These are phyloP conservation scores for Silene uniflora DNA, from an alignment of 148 eudicot species.

Conservation along the genomic window DNA sequence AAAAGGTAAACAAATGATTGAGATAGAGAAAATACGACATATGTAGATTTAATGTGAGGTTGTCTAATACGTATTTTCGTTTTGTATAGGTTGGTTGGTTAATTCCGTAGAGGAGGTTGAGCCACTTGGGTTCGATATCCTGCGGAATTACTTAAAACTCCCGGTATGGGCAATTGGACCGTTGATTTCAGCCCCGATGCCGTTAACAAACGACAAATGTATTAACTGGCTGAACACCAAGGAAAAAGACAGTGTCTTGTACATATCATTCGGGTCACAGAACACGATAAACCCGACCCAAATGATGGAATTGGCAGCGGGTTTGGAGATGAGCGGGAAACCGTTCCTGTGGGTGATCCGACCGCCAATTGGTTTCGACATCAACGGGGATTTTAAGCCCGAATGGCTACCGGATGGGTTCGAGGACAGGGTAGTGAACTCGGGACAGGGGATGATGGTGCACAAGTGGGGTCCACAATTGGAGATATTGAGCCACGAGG, in stretches of 20 bases:
- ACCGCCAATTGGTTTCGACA: slow-evolving; percentile 58
- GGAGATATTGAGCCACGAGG: slow-evolving; percentile 54
- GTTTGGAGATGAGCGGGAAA: slow-evolving; percentile 54
- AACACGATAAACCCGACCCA: slow-evolving; percentile 54
- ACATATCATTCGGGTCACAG: slow-evolving; percentile 83
- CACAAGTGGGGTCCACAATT: slow-evolving; percentile 74
- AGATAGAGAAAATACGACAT: too few relatives aligned
- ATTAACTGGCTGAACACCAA: slow-evolving; percentile 44
- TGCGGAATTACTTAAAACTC: slow-evolving; percentile 34
- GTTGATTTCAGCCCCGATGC: slow-evolving; percentile 30
- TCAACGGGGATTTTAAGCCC: slow-evolving; percentile 37
- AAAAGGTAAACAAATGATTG: too few relatives aligned
- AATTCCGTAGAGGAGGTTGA: slow-evolving; percentile 67
- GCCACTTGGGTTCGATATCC: slow-evolving; percentile 47
- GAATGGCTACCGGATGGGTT: slow-evolving; percentile 72
- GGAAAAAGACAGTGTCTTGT: slow-evolving; percentile 46
- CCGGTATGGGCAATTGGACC: slow-evolving; percentile 76
- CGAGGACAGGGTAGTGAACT: slow-evolving; percentile 33
- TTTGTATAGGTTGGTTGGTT: slow-evolving; percentile 44
- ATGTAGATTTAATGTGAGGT: neutral
- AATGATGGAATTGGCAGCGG: slow-evolving; percentile 75
- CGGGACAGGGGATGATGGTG: slow-evolving; percentile 38
- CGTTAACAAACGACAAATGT: slow-evolving; percentile 26
- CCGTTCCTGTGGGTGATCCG: slow-evolving; percentile 69
- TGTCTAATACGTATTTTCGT: neutral